phyloP scores from a whole-genome alignment of 2,329 filamentous ascomycete genomes.

The Elsinoe perseae region DNA sequence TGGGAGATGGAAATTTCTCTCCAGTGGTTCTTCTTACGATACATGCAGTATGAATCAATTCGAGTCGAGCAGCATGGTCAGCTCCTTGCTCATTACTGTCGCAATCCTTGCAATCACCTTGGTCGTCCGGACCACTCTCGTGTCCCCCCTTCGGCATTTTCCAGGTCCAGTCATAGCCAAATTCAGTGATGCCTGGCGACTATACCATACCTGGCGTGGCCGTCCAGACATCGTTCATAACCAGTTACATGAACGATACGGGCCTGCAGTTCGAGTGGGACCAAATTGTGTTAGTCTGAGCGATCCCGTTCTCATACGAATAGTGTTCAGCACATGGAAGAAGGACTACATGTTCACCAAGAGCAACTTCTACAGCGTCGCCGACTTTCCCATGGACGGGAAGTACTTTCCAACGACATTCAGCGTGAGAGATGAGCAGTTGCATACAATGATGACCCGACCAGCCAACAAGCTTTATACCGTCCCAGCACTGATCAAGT shows the following conservation, averaged over 20 bases:
- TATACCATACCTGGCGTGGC: conserved; percentile 26
- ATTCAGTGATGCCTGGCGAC: conserved; percentile 29
- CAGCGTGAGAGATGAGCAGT: conserved; percentile 10
- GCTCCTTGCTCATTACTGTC: not conserved
- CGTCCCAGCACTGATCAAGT: conserved; percentile 11
- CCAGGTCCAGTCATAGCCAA: conserved; percentile 30
- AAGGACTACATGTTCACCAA: conserved; percentile 2
- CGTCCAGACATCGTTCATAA: conserved; percentile 10
- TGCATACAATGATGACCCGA: conserved; percentile 2
- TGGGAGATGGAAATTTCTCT: no score
- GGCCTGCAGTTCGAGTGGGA: conserved; percentile 17
- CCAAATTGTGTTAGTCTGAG: conserved; percentile 17
- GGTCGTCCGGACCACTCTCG: not conserved
- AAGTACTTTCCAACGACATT: conserved; percentile 14
- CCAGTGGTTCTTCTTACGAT: no score
- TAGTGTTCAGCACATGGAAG: conserved; percentile 13
- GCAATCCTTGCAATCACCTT: not conserved
- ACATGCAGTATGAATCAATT: not conserved
- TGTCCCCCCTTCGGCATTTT: conserved; percentile 27
- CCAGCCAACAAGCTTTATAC: conserved; percentile 13
- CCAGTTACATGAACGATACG: conserved; percentile 14
- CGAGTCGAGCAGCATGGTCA: not conserved
- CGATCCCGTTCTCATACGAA: conserved; percentile 13
- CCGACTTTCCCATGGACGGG: conserved; percentile 10
- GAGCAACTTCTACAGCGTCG: conserved; percentile 11